These are phyloP conservation scores for Arthrobotrys sphaeroides DNA, from an alignment of 2,329 filamentous ascomycete species.

Conservation along the genomic window DNA sequence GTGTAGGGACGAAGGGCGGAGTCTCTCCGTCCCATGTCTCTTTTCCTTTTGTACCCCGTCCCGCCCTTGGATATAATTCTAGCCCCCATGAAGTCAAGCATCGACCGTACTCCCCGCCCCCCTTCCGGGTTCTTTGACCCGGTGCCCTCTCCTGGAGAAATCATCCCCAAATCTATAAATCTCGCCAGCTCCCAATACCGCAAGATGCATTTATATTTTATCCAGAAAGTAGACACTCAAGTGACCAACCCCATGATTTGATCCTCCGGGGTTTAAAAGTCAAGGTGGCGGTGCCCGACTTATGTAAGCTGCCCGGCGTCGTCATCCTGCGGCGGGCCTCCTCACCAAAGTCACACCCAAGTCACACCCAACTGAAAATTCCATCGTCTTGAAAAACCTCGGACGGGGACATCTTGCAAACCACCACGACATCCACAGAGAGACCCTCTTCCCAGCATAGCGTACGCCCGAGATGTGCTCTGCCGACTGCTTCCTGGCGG, in stretches of 20 bases:
- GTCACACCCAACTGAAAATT: neutral
- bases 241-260: neutral
- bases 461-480: conserved; percentile 32
- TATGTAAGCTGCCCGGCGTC: conserved; percentile 16
- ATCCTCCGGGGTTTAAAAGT: too few species aligned
- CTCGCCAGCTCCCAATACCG: neutral
- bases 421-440: neutral
- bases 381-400: neutral
- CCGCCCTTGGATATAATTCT: neutral
- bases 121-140: neutral
- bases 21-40: conserved; percentile 5
- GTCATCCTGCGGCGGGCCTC: conserved; percentile 17
- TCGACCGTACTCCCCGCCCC: neutral
- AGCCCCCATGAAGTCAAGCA: neutral
- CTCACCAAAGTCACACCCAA: neutral
- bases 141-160: neutral
- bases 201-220: neutral
- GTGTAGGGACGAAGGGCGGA: conserved; percentile 15
- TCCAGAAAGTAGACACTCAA: neutral
- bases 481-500: conserved; percentile 65
- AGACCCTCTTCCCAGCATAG: neutral
- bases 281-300: neutral
- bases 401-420: too few species aligned
- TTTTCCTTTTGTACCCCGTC: too few species aligned
- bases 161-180: neutral